Conservation (phyloP, 164 flowering plant genomes). For the Vitis riparia region DNA sequence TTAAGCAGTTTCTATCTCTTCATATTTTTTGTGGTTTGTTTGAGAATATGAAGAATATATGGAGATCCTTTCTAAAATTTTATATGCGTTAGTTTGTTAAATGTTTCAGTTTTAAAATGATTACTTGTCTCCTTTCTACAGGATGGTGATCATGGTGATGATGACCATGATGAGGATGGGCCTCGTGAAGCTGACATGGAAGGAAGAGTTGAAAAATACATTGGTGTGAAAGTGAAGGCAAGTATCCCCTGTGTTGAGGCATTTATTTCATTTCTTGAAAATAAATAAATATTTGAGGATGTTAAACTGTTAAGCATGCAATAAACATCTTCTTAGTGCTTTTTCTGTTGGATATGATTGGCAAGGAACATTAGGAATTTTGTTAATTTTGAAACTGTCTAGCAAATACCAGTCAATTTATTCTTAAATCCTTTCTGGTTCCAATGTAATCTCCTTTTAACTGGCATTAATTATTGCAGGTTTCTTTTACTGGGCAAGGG, state of each 20-base stretch:
- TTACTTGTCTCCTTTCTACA: slow-evolving; percentile 18
- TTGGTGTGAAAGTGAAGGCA: slow-evolving; percentile 99
- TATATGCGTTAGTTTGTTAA: background rate
- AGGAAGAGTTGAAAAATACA: slow-evolving; percentile 95
- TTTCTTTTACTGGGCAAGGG: slow-evolving; percentile 97
- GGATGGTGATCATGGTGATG: slow-evolving; percentile 83
- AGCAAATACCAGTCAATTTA: too few relatives aligned
- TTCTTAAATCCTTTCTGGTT: too few relatives aligned
- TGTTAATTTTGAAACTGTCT: too few relatives aligned
- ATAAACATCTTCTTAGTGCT: too few relatives aligned
- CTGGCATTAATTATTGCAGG: slow-evolving; percentile 45
- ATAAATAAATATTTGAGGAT: background rate
- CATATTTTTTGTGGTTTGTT: too few relatives aligned
- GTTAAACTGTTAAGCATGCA: too few relatives aligned
- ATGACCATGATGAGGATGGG: slow-evolving; percentile 78
- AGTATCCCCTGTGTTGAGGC: slow-evolving; percentile 10
- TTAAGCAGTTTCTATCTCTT: too few relatives aligned
- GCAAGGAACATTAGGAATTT: too few relatives aligned
- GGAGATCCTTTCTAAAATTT: too few relatives aligned
- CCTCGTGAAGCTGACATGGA: slow-evolving; percentile 70
- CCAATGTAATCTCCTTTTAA: background rate
- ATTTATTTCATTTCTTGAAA: background rate
- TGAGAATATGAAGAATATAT: too few relatives aligned
- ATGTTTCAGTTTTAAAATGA: background rate
- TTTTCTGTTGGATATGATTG: too few relatives aligned